A percentile compares a stretch with the other conserved stretches of the same genome.
Evolutionary conservation across 2,329 filamentous ascomycete species (phyloP).

Genomic region (Nothopassalora personata): DNA sequence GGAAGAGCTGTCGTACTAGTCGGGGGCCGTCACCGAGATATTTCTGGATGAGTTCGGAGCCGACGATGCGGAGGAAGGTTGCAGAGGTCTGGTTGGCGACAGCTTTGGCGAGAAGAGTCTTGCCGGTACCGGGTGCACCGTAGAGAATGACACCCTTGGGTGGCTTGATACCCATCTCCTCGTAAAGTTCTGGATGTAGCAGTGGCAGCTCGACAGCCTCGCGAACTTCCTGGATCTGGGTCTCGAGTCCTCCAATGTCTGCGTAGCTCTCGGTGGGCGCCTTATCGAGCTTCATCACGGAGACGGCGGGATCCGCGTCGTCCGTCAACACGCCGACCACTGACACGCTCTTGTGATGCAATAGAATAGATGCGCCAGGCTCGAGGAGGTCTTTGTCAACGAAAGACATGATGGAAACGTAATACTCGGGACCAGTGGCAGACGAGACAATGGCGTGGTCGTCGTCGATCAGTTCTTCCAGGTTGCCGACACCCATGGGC

Average conservation of each 20-base stretch:
- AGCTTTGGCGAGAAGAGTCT: slow-evolving; percentile 91
- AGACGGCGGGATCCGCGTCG: slow-evolving; percentile 89
- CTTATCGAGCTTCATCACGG: slow-evolving; percentile 99
- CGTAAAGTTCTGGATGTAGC: slow-evolving; percentile 92
- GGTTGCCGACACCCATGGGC: slow-evolving; percentile 94
- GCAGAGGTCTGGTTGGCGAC: slow-evolving; percentile 99
- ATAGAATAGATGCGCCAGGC: slow-evolving; percentile 86
- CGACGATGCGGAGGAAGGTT: slow-evolving; percentile 94
- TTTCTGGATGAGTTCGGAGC: slow-evolving; percentile 96
- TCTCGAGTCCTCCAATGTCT: slow-evolving; percentile 92
- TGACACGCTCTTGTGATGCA: slow-evolving; percentile 97
- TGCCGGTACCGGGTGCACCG: slow-evolving; percentile 92
- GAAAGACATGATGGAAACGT: slow-evolving; percentile 99
- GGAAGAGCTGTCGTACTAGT: slow-evolving; percentile 91
- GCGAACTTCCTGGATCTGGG: slow-evolving; percentile 94
- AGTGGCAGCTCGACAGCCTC: slow-evolving; percentile 95
- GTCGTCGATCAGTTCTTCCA: slow-evolving; percentile 98
- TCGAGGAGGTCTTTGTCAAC: slow-evolving; percentile 98
- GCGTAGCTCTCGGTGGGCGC: slow-evolving; percentile 97
- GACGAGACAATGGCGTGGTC: slow-evolving; percentile 98
- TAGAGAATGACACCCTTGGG: slow-evolving; percentile 99
- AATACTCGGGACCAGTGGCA: slow-evolving; percentile 96
- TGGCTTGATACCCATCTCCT: slow-evolving; percentile 99
- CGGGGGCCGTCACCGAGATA: slow-evolving; percentile 95
- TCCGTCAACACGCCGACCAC: slow-evolving; percentile 97